A percentile compares a stretch with the other conserved stretches of the same genome.
phyloP scores from a whole-genome alignment of 2,329 filamentous ascomycete genomes.

The Penicillium sp. region DNA sequence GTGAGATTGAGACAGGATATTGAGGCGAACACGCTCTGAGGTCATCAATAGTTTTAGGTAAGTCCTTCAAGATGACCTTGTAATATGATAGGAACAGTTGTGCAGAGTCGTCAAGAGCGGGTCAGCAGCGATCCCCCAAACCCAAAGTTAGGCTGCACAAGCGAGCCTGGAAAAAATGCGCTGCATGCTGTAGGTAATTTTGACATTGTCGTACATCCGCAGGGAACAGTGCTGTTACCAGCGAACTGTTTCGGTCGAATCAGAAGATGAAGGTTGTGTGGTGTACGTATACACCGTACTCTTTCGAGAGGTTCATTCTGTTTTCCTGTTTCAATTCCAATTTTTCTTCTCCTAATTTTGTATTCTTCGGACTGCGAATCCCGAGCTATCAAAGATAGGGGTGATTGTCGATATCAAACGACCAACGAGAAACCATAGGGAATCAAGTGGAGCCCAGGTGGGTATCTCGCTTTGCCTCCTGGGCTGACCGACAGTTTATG shows the following conservation, averaged over 20 bases:
- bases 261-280: not conserved
- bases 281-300: not conserved
- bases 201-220: slow-evolving; percentile 17
- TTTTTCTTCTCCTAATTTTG: not conserved
- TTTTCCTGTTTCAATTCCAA: not conserved
- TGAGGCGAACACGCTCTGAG: slow-evolving; percentile 2
- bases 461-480: not conserved
- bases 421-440: not conserved
- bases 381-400: not conserved
- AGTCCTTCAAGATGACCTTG: slow-evolving; percentile 5
- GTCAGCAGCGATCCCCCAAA: slow-evolving; percentile 10
- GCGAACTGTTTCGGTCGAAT: slow-evolving; percentile 14
- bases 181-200: slow-evolving; percentile 20
- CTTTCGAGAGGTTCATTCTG: not conserved
- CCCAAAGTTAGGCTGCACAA: slow-evolving; percentile 8
- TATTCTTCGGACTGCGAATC: not conserved
- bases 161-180: slow-evolving; percentile 8
- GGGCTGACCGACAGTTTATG: slow-evolving; percentile 2
- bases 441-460: not conserved
- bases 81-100: slow-evolving; percentile 5
- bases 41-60: slow-evolving; percentile 2
- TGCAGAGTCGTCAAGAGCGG: slow-evolving; percentile 2
- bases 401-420: not conserved
- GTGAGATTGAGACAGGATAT: slow-evolving; percentile 6
- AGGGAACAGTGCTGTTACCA: slow-evolving; percentile 9